These are phyloP conservation scores for Backusella australiensis DNA, from an alignment of 192 early-diverging fungal species.

Conservation along the genomic window DNA sequence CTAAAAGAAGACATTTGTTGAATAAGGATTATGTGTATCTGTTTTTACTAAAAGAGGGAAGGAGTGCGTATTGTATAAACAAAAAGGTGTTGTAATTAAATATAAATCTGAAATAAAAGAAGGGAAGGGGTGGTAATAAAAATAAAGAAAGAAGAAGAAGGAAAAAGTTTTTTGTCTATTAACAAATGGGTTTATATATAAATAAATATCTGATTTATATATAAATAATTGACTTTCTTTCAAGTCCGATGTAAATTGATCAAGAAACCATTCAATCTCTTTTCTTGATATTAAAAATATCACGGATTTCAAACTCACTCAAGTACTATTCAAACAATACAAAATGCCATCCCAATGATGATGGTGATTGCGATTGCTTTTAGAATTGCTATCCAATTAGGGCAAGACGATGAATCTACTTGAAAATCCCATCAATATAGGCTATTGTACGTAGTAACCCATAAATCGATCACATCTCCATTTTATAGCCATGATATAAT, in stretches of 20 bases:
- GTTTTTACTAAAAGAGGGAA: background rate
- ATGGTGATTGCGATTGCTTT: background rate
- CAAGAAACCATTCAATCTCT: constrained; percentile 4
- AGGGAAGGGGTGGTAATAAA: background rate
- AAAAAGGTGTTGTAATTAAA: background rate
- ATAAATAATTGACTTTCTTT: background rate
- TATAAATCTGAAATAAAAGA: background rate
- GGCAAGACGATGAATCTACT: too few species aligned
- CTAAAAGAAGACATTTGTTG: background rate
- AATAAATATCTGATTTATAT: background rate
- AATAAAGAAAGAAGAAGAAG: background rate
- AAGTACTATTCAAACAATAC: background rate
- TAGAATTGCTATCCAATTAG: too few species aligned
- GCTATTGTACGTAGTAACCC: background rate
- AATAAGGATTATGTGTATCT: background rate
- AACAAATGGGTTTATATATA: background rate
- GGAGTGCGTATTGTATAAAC: background rate
- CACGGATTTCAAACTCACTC: background rate
- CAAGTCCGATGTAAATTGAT: constrained; percentile 8
- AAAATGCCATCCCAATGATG: background rate
- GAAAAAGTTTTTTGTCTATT: background rate
- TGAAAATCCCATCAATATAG: too few species aligned
- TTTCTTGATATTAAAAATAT: background rate
- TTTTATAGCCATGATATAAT: background rate
- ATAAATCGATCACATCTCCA: background rate